Percentiles rank a stretch among this genome's conserved stretches.
phyloP scores from a whole-genome alignment of 2,329 filamentous ascomycete species.

The Neopestalotiopsis rosae region DNA sequence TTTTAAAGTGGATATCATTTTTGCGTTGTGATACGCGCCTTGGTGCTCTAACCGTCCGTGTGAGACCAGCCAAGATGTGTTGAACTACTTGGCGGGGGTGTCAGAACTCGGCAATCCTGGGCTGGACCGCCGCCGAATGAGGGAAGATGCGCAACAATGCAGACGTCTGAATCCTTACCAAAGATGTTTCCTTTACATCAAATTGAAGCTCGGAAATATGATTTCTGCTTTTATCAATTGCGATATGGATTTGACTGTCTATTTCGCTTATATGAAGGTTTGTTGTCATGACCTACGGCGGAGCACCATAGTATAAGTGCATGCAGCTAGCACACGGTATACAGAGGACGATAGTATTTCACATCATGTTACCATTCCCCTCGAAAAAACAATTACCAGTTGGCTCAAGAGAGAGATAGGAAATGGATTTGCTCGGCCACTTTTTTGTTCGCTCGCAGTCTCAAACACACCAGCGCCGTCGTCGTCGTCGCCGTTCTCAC shows the following conservation, averaged over 20 bases:
- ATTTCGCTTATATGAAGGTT: too few relatives aligned
- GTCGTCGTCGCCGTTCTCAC: neutral
- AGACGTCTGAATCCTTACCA: neutral
- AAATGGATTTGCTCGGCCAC: neutral
- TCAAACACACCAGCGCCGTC: slow-evolving; percentile 9
- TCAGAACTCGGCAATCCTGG: neutral
- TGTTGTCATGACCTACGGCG: too few relatives aligned
- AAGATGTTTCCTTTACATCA: too few relatives aligned
- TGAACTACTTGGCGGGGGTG: slow-evolving; percentile 9
- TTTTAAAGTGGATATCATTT: neutral
- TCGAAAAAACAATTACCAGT: too few relatives aligned
- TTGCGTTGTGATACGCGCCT: neutral
- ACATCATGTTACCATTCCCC: too few relatives aligned
- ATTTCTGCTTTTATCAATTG: too few relatives aligned
- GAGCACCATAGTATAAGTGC: too few relatives aligned
- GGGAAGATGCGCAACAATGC: neutral
- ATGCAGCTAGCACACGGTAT: too few relatives aligned
- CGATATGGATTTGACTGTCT: too few relatives aligned
- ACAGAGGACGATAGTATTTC: too few relatives aligned
- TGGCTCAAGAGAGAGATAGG: too few relatives aligned
- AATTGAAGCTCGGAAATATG: too few relatives aligned
- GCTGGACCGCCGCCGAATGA: neutral
- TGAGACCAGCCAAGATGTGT: slow-evolving; percentile 17
- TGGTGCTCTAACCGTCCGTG: neutral
- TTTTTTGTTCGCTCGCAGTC: neutral